Base-by-base conservation (phyloP, 2,329 filamentous ascomycete species). In the Lanzia echinophila region DNA sequence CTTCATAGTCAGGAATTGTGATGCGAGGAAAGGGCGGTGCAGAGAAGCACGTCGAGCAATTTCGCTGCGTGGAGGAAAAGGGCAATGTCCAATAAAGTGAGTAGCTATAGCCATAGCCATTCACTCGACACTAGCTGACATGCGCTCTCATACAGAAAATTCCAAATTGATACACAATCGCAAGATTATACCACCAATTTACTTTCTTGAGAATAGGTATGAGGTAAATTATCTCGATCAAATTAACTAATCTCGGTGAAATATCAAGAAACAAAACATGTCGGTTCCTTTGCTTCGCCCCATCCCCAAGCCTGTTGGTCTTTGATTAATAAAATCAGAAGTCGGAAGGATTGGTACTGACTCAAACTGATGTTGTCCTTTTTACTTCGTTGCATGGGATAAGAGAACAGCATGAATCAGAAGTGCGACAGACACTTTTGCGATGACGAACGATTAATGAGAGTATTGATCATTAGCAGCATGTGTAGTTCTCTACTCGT, bases 11-110 rank as follows among this genome's bases (percentile, higher is more conserved):
- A 6, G 33, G 6, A 50, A 45, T 39, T 11, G 28, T 41, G 20
- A 12, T 47, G 43, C 34, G 19, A 48, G 39, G 36, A 39, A 39
- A 44, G 41, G 28, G 53, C 34, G 19, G 24, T 12, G 20, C 20
- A 36, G 22, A 15, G 22, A 44, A 43, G 62, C 56, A 63, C 54
- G 57, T 57, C 58, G 48, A 47, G 59, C 43, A 56, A 55, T 52
- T 47, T 42, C 57, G 55, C 48, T 60, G 59, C 52, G 58, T 64
- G 62, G 63, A 62, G 64, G 63, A 63, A 65, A 65, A 59, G 59
- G 63, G 63, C 51, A 58, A 48, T 55, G 53, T 57, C 50, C 56
- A 60, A 47, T 61, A 63, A 63, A 61, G 62, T 64, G 54, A 62
- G 56, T 28, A 41, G 38, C n/a, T 11, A 3, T 22, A 20, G 19